Evolutionary conservation across 148 eudicot genomes (phyloP).

Genomic region (Cornus suecica): DNA sequence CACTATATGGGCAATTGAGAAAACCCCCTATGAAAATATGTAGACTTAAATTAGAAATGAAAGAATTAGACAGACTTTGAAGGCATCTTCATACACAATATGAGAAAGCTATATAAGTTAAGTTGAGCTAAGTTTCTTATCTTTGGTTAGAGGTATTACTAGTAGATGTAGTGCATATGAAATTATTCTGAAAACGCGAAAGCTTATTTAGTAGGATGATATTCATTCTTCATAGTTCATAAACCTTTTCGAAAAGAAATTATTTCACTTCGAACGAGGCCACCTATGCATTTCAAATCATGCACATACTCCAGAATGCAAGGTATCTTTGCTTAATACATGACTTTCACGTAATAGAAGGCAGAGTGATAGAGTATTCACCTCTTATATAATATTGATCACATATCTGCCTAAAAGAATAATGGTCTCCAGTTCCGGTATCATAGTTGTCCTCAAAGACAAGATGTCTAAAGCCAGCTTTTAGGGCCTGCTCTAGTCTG

Average conservation of each 20-base stretch:
- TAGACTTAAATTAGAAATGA: not conserved
- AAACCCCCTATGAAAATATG: not conserved
- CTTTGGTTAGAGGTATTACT: not conserved
- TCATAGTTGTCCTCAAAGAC: constrained; percentile 98
- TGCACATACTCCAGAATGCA: not conserved
- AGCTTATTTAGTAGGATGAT: not conserved
- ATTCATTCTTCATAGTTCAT: not conserved
- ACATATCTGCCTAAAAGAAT: constrained; percentile 93
- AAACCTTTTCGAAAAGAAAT: not conserved
- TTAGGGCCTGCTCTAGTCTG: constrained; percentile 91
- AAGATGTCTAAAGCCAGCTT: constrained; percentile 91
- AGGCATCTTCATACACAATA: not conserved
- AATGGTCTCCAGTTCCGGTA: constrained; percentile 98
- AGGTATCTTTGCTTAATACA: not conserved
- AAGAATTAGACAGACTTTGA: not conserved
- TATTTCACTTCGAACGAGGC: not conserved
- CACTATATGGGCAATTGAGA: not conserved
- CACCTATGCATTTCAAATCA: not conserved
- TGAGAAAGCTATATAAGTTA: not conserved
- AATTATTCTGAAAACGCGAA: not conserved
- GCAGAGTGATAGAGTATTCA: constrained; percentile 16
- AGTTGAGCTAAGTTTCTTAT: not conserved
- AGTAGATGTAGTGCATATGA: not conserved
- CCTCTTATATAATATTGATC: constrained; percentile 96
- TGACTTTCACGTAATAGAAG: not conserved